phyloP scores from a whole-genome alignment of 768 basidiomycete species.

The Xerocomellus dryophilus region DNA sequence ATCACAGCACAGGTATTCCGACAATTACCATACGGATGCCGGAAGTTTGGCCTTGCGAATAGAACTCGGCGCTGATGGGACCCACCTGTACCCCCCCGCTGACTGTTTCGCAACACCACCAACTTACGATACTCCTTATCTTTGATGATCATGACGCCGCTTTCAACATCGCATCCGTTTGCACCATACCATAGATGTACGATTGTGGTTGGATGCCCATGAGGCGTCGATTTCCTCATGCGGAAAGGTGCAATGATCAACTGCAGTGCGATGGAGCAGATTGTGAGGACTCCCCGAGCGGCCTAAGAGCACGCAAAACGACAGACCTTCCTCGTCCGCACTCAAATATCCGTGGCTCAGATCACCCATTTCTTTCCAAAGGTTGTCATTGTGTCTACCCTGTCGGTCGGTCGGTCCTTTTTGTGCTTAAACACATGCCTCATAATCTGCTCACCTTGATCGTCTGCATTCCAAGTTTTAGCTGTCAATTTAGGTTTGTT shows the following conservation, averaged over 20 bases:
- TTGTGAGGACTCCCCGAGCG: not conserved
- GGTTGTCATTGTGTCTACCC: not conserved
- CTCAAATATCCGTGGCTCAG: not conserved
- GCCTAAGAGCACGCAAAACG: not conserved
- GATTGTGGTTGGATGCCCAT: not conserved
- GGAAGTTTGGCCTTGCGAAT: not conserved
- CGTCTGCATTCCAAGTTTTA: not conserved
- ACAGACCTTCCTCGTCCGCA: not conserved
- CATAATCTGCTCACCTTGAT: not conserved
- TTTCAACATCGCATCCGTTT: not conserved
- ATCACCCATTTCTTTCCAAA: not conserved
- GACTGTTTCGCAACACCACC: not conserved
- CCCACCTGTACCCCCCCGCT: not conserved
- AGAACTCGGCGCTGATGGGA: constrained; percentile 3
- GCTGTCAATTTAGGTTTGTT: not conserved
- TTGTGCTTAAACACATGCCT: not conserved
- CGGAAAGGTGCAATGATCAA: not conserved
- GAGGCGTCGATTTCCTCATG: not conserved
- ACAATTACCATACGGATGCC: not conserved
- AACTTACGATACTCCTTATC: not conserved
- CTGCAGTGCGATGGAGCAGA: not conserved
- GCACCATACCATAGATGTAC: not conserved
- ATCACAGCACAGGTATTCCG: not conserved
- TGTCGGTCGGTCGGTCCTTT: too few relatives aligned
- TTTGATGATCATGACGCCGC: not conserved